These are phyloP conservation scores for Rhododendron kiyosumense DNA, from an alignment of 148 eudicot genomes.

Conservation along the genomic window DNA sequence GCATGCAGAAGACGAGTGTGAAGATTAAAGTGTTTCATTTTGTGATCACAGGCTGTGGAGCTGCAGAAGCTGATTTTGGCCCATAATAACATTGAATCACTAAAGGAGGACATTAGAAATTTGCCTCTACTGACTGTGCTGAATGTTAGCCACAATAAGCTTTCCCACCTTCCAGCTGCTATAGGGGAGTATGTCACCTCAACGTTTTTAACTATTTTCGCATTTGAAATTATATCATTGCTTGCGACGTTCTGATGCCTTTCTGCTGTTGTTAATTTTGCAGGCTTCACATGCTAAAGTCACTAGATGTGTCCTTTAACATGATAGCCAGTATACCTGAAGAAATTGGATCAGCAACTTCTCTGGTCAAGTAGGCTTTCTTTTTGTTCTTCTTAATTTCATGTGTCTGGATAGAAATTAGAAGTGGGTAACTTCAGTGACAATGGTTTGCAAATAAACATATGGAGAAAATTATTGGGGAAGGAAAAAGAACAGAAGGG, in stretches of 20 bases:
- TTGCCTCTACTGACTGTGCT: slow-evolving; percentile 60
- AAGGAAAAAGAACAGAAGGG: neutral
- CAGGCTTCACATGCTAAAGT: slow-evolving; percentile 75
- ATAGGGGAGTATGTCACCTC: slow-evolving; percentile 73
- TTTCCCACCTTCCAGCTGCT: slow-evolving; percentile 81
- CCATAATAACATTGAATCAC: slow-evolving; percentile 70
- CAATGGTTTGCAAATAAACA: neutral
- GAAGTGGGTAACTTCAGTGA: neutral
- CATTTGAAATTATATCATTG: neutral
- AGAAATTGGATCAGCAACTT: slow-evolving; percentile 76
- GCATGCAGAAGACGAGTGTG: neutral
- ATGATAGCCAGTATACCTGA: slow-evolving; percentile 51
- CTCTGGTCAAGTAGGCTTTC: slow-evolving; percentile 80
- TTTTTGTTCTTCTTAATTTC: neutral
- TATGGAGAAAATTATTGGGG: neutral
- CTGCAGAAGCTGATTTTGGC: slow-evolving; percentile 95
- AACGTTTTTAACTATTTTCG: neutral
- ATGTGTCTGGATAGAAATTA: neutral
- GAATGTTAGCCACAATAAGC: slow-evolving; percentile 91
- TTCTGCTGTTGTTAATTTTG: slow-evolving; percentile 9
- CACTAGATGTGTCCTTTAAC: slow-evolving; percentile 78
- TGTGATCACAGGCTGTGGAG: slow-evolving; percentile 69
- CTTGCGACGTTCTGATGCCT: neutral
- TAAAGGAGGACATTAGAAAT: slow-evolving; percentile 77
- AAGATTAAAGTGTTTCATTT: slow-evolving; percentile 3